Evolutionary conservation across 805 yeast genomes (phyloP).

Genomic region (Candida ulmi): DNA sequence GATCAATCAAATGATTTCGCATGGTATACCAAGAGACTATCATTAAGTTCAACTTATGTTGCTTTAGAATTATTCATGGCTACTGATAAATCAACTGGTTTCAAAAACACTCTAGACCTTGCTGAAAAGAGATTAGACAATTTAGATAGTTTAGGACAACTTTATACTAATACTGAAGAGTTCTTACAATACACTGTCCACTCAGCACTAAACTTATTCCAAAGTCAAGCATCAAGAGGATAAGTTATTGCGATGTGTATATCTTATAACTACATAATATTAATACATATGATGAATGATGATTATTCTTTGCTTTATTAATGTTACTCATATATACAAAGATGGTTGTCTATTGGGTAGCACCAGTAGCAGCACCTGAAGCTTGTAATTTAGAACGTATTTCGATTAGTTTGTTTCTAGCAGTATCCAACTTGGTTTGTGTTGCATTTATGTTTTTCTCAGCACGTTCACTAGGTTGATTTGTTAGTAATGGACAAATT

Average conservation of each 20-base stretch:
- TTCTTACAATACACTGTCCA: constrained; percentile 64
- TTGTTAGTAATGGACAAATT: constrained; percentile 3
- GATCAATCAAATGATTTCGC: constrained; percentile 76
- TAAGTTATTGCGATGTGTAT: constrained; percentile 21
- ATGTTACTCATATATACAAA: too few species aligned
- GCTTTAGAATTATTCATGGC: constrained; percentile 77
- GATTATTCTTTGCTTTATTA: too few species aligned
- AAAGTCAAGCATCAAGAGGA: constrained; percentile 64
- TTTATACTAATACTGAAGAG: constrained; percentile 64
- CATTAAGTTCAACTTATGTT: constrained; percentile 65
- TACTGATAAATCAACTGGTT: constrained; percentile 58
- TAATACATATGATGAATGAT: background rate
- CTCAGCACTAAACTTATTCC: constrained; percentile 58
- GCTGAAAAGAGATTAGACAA: constrained; percentile 54
- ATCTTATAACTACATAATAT: background rate
- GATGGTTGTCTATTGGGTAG: too few species aligned
- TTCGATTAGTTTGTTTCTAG: constrained; percentile 50
- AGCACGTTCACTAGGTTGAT: constrained; percentile 40
- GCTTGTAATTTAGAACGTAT: constrained; percentile 30
- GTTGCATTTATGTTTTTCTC: constrained; percentile 60
- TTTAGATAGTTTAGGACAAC: constrained; percentile 49
- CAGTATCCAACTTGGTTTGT: constrained; percentile 50
- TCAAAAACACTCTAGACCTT: constrained; percentile 53
- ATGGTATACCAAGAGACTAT: constrained; percentile 87
- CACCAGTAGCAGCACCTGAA: too few species aligned